Conservation (phyloP, 106 monocot genomes). For the Platanthera guangdongensis region DNA sequence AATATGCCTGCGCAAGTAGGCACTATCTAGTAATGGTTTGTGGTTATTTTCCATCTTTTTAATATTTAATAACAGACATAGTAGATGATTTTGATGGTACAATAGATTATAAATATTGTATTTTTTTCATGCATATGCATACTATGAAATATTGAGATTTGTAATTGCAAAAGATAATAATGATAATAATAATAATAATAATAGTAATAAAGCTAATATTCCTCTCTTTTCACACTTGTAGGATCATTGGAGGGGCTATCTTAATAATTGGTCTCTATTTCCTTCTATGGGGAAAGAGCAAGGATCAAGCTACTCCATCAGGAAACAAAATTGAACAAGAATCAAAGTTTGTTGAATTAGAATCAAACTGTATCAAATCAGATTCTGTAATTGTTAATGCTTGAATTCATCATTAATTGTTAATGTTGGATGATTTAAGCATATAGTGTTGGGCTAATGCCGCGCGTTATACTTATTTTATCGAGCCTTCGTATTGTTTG, state of each 20-base stretch:
- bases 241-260: neutral
- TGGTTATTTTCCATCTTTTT: too few species aligned
- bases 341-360: neutral
- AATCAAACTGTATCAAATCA: too few species aligned
- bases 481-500: too few species aligned
- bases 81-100: neutral
- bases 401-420: too few species aligned
- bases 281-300: slow-evolving; percentile 4
- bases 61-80: too few species aligned
- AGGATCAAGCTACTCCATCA: neutral
- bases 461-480: too few species aligned
- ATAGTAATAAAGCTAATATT: neutral
- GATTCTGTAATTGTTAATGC: too few species aligned
- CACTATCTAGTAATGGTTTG: too few species aligned
- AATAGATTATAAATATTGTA: neutral
- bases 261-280: neutral
- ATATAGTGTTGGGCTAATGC: too few species aligned
- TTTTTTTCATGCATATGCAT: neutral
- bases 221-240: neutral
- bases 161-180: neutral
- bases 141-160: neutral
- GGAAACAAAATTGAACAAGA: neutral
- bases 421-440: too few species aligned
- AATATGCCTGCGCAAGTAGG: too few species aligned
- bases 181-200: neutral